Percentiles rank a stretch among this genome's conserved stretches.
Evolutionary conservation across 2,329 filamentous ascomycete species (phyloP).

Genomic region (Sporothrix humicola): DNA sequence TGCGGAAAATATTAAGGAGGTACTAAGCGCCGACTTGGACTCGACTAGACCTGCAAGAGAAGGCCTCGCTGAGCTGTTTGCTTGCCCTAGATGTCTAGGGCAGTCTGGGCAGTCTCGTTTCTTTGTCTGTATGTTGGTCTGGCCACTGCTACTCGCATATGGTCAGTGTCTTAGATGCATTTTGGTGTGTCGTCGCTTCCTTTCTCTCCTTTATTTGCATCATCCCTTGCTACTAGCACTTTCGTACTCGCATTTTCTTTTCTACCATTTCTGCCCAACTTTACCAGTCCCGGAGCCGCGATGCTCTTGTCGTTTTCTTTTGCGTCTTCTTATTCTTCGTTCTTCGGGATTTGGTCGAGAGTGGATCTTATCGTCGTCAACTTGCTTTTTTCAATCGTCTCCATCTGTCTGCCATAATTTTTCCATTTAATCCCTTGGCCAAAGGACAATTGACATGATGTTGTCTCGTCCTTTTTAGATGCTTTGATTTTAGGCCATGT

Average conservation of each 20-base stretch:
- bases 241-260: neutral
- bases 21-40: neutral
- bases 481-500: neutral
- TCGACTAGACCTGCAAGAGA: neutral
- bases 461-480: neutral
- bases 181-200: neutral
- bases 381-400: neutral
- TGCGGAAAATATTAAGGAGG: neutral
- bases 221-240: slow-evolving; percentile 1
- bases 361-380: neutral
- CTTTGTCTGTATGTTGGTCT: neutral
- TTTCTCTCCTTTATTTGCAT: neutral
- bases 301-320: neutral
- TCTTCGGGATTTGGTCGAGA: neutral
- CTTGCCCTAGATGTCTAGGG: neutral
- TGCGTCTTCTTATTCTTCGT: neutral
- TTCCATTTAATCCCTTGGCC: neutral
- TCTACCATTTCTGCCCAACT: neutral
- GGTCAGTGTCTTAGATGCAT: slow-evolving; percentile 19
- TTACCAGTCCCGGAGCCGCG: neutral
- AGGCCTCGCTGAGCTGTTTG: neutral
- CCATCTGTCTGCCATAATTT: neutral
- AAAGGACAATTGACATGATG: neutral
- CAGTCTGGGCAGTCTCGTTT: neutral
- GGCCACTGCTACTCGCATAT: neutral